A percentile compares a stretch with the other conserved stretches of the same genome.
Evolutionary conservation across 2,329 filamentous ascomycete species (phyloP).

Genomic region (Gnomoniopsis sp.): DNA sequence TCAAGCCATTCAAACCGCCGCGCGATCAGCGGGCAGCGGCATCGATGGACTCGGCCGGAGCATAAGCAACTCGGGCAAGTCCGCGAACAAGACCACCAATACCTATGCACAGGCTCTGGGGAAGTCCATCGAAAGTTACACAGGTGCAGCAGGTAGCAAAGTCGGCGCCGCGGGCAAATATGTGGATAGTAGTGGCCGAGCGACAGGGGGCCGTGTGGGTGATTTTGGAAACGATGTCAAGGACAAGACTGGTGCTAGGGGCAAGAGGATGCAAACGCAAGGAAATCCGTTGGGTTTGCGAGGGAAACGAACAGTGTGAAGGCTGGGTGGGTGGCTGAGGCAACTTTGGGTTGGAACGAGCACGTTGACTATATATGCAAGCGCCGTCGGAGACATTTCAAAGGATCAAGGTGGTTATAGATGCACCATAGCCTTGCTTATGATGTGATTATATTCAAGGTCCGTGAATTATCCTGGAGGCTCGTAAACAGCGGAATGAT

Average conservation of each 20-base stretch:
- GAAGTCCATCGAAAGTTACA: constrained; percentile 3
- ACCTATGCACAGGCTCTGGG: constrained; percentile 5
- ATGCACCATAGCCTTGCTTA: too few relatives aligned
- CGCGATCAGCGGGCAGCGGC: constrained; percentile 6
- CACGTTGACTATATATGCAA: too few relatives aligned
- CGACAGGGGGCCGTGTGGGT: constrained; percentile 8
- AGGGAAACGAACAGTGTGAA: constrained; percentile 11
- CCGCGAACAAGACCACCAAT: constrained; percentile 3
- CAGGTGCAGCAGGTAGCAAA: constrained; percentile 8
- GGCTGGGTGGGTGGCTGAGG: background rate
- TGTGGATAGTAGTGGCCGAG: constrained; percentile 15
- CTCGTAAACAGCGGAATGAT: too few relatives aligned
- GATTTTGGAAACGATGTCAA: constrained; percentile 15
- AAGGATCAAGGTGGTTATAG: too few relatives aligned
- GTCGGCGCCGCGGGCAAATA: constrained; percentile 8
- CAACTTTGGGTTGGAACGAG: too few relatives aligned
- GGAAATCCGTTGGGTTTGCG: constrained; percentile 12
- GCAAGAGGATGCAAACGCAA: constrained; percentile 14
- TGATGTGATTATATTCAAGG: too few relatives aligned
- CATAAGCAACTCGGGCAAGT: constrained; percentile 15
- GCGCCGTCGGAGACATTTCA: too few relatives aligned
- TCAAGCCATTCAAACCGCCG: constrained; percentile 11
- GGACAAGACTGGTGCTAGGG: constrained; percentile 12
- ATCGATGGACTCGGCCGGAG: constrained; percentile 11
- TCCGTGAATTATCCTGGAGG: too few relatives aligned